Percentiles rank a stretch among this genome's conserved stretches.
Evolutionary conservation across 2,329 filamentous ascomycete genomes (phyloP).

Genomic region (Rhinocladiella mackenziei): DNA sequence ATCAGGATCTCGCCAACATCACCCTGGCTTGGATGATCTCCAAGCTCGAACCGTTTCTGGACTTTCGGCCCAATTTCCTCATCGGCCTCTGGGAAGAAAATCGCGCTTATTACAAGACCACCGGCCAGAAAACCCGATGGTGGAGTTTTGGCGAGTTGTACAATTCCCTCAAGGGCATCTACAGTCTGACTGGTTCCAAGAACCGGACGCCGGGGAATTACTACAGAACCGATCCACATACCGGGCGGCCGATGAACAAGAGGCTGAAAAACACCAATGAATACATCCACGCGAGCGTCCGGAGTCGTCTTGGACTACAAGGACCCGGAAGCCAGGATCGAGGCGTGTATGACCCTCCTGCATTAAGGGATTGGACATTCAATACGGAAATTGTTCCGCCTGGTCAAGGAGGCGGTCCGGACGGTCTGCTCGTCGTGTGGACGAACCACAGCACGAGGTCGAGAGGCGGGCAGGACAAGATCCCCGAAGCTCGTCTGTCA

Average conservation of each 20-base stretch:
- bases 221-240: conserved; percentile 27
- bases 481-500: conserved; percentile 27
- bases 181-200: conserved; percentile 27
- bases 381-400: conserved; percentile 17
- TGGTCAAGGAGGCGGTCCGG: conserved; percentile 22
- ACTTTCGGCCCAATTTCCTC: conserved; percentile 29
- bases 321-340: conserved; percentile 27
- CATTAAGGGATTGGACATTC: conserved; percentile 30
- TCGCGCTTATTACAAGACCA: conserved; percentile 24
- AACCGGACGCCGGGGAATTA: conserved; percentile 31
- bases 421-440: conserved; percentile 28
- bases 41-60: conserved; percentile 35
- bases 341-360: conserved; percentile 27
- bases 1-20: conserved; percentile 48
- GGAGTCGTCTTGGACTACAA: conserved; percentile 27
- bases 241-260: conserved; percentile 25
- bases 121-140: conserved; percentile 26
- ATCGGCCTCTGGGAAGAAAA: conserved; percentile 25
- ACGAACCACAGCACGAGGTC: conserved; percentile 19
- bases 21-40: conserved; percentile 52
- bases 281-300: conserved; percentile 32
- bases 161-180: conserved; percentile 28
- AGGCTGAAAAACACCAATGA: conserved; percentile 32
- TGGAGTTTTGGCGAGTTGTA: conserved; percentile 31
- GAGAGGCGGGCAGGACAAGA: conserved; percentile 25